These are phyloP conservation scores for Spathaspora sp. DNA, from an alignment of 1,139 yeast genomes.

Conservation along the genomic window DNA sequence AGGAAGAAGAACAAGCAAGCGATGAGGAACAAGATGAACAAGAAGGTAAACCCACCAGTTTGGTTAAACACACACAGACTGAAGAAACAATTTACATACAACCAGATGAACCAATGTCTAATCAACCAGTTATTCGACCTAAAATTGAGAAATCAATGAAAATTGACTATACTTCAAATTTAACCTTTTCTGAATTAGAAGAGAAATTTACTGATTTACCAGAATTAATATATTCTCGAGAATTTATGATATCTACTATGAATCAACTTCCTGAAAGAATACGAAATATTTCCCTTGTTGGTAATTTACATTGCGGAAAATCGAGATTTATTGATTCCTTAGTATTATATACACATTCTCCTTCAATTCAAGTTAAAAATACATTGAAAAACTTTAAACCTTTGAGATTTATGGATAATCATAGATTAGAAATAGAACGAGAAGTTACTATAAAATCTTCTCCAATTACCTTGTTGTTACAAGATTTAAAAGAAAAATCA, in stretches of 20 bases:
- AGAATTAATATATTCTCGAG: conserved; percentile 57
- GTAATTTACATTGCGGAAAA: conserved; percentile 85
- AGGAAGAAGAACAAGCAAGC: conserved; percentile 17
- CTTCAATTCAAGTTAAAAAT: conserved; percentile 26
- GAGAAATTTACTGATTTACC: conserved; percentile 46
- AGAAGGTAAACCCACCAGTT: conserved; percentile 5
- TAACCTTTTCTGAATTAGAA: background rate
- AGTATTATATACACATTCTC: conserved; percentile 59
- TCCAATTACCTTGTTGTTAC: conserved; percentile 63
- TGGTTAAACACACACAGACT: background rate
- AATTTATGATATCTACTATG: conserved; percentile 55
- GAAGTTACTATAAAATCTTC: conserved; percentile 67
- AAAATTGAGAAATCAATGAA: conserved; percentile 40
- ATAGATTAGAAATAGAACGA: conserved; percentile 65
- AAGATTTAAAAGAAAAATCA: conserved; percentile 56
- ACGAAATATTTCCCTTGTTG: conserved; percentile 80
- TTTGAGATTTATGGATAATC: conserved; percentile 68
- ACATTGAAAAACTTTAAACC: conserved; percentile 37
- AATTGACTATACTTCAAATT: conserved; percentile 32
- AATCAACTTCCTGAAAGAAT: conserved; percentile 57
- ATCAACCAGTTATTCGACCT: conserved; percentile 71
- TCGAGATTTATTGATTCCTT: conserved; percentile 75
- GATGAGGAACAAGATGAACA: conserved; percentile 15
- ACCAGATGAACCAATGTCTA: conserved; percentile 13
- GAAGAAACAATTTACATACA: conserved; percentile 26